These are phyloP conservation scores for Scutellaria galericulata DNA, from an alignment of 257 asterid genomes.

Conservation along the genomic window DNA sequence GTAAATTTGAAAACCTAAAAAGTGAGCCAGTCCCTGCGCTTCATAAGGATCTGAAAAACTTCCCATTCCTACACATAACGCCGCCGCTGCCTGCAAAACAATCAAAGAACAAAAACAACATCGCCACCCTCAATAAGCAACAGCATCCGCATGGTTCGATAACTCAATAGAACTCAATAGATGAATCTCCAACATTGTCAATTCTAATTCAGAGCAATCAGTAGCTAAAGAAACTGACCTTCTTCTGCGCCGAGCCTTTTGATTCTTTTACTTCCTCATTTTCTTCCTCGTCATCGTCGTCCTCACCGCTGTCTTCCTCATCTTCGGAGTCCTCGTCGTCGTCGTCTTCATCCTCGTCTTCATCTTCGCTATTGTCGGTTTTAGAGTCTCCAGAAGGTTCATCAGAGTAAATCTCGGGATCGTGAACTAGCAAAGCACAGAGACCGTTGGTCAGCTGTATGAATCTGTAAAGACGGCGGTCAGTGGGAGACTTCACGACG, in stretches of 20 bases:
- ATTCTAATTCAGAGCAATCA: slow-evolving; percentile 11
- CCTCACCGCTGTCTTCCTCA: slow-evolving; percentile 37
- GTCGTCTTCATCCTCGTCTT: slow-evolving; percentile 48
- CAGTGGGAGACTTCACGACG: slow-evolving; percentile 81
- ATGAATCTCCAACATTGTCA: slow-evolving; percentile 18
- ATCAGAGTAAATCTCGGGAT: slow-evolving; percentile 81
- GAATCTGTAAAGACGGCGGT: slow-evolving; percentile 82
- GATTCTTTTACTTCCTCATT: slow-evolving; percentile 37
- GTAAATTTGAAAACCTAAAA: slow-evolving; percentile 66
- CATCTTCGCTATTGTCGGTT: slow-evolving; percentile 37
- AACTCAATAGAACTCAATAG: slow-evolving; percentile 28
- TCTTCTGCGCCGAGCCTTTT: slow-evolving; percentile 70
- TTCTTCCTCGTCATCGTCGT: slow-evolving; percentile 49
- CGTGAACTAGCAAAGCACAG: slow-evolving; percentile 88
- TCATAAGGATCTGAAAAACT: slow-evolving; percentile 93
- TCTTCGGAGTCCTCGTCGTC: slow-evolving; percentile 48
- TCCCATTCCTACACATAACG: slow-evolving; percentile 93
- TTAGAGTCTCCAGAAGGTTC: slow-evolving; percentile 33
- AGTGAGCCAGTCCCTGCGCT: slow-evolving; percentile 98
- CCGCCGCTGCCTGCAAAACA: slow-evolving; percentile 91
- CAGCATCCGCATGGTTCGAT: background rate
- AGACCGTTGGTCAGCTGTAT: slow-evolving; percentile 84
- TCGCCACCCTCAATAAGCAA: slow-evolving; percentile 8
- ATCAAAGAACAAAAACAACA: background rate
- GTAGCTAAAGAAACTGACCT: slow-evolving; percentile 47